Conservation (phyloP, 805 yeast species). For the Candida multigemmis region DNA sequence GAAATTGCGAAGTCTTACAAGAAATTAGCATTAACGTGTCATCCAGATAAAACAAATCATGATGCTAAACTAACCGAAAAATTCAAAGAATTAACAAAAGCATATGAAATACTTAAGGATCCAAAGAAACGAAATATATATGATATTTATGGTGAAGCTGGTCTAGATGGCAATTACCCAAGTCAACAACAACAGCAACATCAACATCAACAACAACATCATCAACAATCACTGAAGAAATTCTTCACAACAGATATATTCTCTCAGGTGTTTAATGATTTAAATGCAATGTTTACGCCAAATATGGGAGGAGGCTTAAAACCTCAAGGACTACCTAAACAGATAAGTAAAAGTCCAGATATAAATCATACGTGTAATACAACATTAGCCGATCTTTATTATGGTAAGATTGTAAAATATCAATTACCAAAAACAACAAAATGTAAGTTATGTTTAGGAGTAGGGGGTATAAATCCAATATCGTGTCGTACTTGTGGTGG, state of each 20-base stretch:
- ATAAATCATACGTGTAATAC: slow-evolving; percentile 49
- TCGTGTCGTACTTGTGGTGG: slow-evolving; percentile 33
- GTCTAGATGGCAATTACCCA: slow-evolving; percentile 19
- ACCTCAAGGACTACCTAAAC: slow-evolving; percentile 4
- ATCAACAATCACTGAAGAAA: slow-evolving; percentile 3
- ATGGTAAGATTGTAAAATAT: slow-evolving; percentile 48
- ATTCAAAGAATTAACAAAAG: slow-evolving; percentile 56
- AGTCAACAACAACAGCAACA: slow-evolving; percentile 1
- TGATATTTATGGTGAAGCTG: slow-evolving; percentile 43
- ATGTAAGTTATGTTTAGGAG: slow-evolving; percentile 44
- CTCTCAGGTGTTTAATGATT: slow-evolving; percentile 26
- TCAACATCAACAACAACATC: slow-evolving; percentile 1
- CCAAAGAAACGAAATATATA: slow-evolving; percentile 35
- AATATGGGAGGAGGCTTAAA: slow-evolving; percentile 2
- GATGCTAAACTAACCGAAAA: slow-evolving; percentile 39
- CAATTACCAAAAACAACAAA: slow-evolving; percentile 41
- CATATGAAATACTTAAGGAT: slow-evolving; percentile 56
- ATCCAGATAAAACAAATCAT: slow-evolving; percentile 57
- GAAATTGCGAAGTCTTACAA: slow-evolving; percentile 28
- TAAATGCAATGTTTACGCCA: slow-evolving; percentile 14
- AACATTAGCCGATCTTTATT: slow-evolving; percentile 45
- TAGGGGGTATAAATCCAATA: slow-evolving; percentile 36
- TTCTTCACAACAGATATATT: slow-evolving; percentile 18
- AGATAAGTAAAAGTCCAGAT: slow-evolving; percentile 36
- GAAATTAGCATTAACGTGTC: slow-evolving; percentile 39